Evolutionary conservation across 345 rosid species (phyloP), one percentile per base, ranked within the genome.

Genomic region (Euphorbia lathyris): DNA sequence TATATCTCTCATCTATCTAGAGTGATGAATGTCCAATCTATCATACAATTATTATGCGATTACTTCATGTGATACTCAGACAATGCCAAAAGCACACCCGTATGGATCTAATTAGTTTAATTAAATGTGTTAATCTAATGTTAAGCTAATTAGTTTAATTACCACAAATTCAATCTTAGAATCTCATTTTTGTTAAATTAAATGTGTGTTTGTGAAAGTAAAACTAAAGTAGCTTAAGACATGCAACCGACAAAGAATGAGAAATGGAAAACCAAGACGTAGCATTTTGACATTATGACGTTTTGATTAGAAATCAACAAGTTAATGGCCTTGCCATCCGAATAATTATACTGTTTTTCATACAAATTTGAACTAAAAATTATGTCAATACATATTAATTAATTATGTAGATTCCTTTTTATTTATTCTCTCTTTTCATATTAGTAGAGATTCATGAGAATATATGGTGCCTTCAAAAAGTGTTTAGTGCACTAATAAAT

Each of bases 251-350:
- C 6, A 16, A 32, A 34, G 32, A 27, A 12, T 16, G 9, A 0
- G 27, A 9, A 27, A 56, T 56, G 16, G 26, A 11, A 23, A 32
- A 14, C 16, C 23, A 29, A 7, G 3, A 30, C 25, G 17, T 9
- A 1, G 65, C 27, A 58, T 29, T 43, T 22, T 8, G 74, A 57
- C 72, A 12, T 25, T 4, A 22, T 62, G 30, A 38, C 36, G 11
- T 40, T 38, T 51, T 63, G 67, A 71, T 25, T 32, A 27, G 68
- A 63, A 51, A 51, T 71, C 53, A 58, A 52, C 53, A 50, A 50
- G 22, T n/a, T 10, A 5, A 9, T 2, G 47, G 63, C 3, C 25
- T 2, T 5, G 53, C 53, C 67, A 27, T 8, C 68, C 4, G 61
- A 71, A 70, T 70, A 70, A 17, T 50, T 22, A 6, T 7, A 34